Conservation (phyloP, 208 protist species). For the Crithidia thermophila region DNA sequence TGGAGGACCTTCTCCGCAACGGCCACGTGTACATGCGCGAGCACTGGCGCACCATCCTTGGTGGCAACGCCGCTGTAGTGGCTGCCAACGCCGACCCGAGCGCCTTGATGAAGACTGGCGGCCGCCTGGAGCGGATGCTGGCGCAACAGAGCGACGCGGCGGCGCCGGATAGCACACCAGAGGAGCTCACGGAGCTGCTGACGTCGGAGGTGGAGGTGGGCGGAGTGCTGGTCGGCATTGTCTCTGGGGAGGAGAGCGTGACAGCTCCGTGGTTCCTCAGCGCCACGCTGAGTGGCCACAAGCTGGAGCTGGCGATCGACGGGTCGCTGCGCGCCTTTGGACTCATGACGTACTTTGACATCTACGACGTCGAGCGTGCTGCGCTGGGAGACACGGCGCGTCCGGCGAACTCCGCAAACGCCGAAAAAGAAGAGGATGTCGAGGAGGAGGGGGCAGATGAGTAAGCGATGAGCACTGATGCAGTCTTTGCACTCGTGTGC, state of each 20-base stretch:
- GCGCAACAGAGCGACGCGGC: conserved; percentile 18
- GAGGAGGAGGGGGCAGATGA: conserved; percentile 14
- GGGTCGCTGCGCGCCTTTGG: conserved; percentile 78
- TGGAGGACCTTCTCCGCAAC: conserved; percentile 67
- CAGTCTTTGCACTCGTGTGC: not conserved
- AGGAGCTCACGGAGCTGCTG: conserved; percentile 40
- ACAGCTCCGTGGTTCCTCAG: conserved; percentile 72
- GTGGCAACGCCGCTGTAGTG: conserved; percentile 27
- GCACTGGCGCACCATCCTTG: conserved; percentile 68
- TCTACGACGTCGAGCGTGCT: conserved; percentile 27
- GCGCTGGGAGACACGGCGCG: not conserved
- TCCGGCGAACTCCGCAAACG: not conserved
- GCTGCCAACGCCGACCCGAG: conserved; percentile 18
- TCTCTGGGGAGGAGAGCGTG: conserved; percentile 21
- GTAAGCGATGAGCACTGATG: not conserved
- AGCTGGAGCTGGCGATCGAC: conserved; percentile 87
- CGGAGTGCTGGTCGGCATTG: conserved; percentile 64
- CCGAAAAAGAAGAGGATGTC: not conserved
- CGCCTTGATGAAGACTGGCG: conserved; percentile 42
- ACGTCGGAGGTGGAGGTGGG: conserved; percentile 54
- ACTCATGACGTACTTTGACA: conserved; percentile 72
- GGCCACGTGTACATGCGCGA: conserved; percentile 78
- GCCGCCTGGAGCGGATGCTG: conserved; percentile 39
- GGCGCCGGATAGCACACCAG: conserved; percentile 5
- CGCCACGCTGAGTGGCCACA: conserved; percentile 76